Evolutionary conservation across 306 rosid species (phyloP).

Genomic region (Dryas drummondii): DNA sequence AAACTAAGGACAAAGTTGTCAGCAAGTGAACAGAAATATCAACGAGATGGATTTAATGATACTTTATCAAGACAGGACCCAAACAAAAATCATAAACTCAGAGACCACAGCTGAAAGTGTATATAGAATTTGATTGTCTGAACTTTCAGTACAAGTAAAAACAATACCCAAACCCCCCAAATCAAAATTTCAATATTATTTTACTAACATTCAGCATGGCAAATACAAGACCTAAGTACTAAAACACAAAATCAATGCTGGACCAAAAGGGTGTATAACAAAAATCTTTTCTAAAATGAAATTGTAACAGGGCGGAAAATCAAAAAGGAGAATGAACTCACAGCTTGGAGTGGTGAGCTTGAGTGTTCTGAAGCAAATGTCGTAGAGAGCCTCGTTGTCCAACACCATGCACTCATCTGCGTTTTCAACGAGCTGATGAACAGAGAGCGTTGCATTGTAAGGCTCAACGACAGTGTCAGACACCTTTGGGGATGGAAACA

Average conservation of each 20-base stretch:
- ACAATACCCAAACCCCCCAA: background rate
- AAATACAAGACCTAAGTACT: background rate
- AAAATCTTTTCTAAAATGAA: background rate
- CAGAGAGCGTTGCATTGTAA: constrained; percentile 61
- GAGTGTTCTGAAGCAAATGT: constrained; percentile 57
- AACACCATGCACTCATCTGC: constrained; percentile 68
- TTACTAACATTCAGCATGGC: background rate
- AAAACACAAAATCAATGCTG: background rate
- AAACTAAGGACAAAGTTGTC: background rate
- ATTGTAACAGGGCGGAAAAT: background rate
- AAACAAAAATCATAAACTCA: background rate
- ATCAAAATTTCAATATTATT: background rate
- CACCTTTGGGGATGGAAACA: constrained; percentile 60
- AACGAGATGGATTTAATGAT: background rate
- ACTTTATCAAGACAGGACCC: background rate
- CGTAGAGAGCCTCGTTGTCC: constrained; percentile 64
- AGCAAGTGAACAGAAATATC: background rate
- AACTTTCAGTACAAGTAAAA: background rate
- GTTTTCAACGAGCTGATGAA: constrained; percentile 65
- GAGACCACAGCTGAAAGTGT: background rate
- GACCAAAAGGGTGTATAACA: background rate
- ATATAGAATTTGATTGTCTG: background rate
- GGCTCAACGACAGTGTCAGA: constrained; percentile 67
- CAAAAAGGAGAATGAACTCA: constrained; percentile 23
- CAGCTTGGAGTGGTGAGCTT: constrained; percentile 70